Evolutionary conservation across 164 flowering plant species (phyloP).

Genomic region (Vitis amurensis): DNA sequence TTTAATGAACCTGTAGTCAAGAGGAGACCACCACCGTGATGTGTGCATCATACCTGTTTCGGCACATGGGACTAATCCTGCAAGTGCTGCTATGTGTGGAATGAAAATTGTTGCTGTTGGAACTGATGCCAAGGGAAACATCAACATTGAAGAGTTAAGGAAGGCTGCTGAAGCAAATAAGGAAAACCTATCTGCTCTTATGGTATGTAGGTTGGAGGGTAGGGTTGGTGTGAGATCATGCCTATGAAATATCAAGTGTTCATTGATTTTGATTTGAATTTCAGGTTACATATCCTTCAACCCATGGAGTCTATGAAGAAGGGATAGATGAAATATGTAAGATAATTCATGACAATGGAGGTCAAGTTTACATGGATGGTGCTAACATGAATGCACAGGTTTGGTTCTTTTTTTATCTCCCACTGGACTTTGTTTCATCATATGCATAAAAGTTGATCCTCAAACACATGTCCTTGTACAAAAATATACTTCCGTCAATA

Average conservation of each 20-base stretch:
- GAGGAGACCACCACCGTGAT: slow-evolving; percentile 92
- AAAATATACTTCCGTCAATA: too few species aligned
- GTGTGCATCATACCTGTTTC: slow-evolving; percentile 98
- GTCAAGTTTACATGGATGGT: slow-evolving; percentile 99
- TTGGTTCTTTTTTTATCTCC: slow-evolving; percentile 10
- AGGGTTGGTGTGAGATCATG: not conserved
- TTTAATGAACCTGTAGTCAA: slow-evolving; percentile 48
- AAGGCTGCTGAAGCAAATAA: slow-evolving; percentile 92
- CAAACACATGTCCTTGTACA: too few species aligned
- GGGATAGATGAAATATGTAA: slow-evolving; percentile 98
- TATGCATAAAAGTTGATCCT: too few species aligned
- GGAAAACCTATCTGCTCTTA: slow-evolving; percentile 87
- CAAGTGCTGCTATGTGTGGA: slow-evolving; percentile 99
- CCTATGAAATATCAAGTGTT: not conserved
- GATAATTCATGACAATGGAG: slow-evolving; percentile 98
- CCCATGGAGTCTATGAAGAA: slow-evolving; percentile 99
- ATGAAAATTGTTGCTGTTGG: slow-evolving; percentile 96
- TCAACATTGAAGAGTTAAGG: slow-evolving; percentile 82
- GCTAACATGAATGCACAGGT: slow-evolving; percentile 99
- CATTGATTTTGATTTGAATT: slow-evolving; percentile 10
- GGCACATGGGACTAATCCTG: slow-evolving; percentile 99
- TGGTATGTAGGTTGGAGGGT: slow-evolving; percentile 44
- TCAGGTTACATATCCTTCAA: slow-evolving; percentile 98
- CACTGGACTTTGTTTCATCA: not conserved
- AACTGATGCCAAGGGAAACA: slow-evolving; percentile 98